phyloP scores from a whole-genome alignment of 805 yeast genomes.

The Cyberlindnera misumaiensis region DNA sequence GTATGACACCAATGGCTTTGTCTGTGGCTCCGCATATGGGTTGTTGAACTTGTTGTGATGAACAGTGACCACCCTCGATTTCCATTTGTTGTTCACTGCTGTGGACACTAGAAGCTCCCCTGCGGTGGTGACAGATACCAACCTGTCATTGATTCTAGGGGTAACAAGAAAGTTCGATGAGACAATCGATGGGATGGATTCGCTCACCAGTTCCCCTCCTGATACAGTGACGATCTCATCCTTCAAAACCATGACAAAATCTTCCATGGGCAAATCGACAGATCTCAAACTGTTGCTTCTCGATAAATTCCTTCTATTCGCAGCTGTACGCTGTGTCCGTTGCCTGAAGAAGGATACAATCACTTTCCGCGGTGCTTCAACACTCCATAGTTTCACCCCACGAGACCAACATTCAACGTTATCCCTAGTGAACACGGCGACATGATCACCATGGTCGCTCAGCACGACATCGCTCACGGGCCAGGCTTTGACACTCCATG shows the following conservation, averaged over 20 bases:
- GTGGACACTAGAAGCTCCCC: conserved; percentile 56
- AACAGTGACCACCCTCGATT: conserved; percentile 42
- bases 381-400: too few species aligned
- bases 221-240: conserved; percentile 38
- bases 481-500: conserved; percentile 30
- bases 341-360: conserved; percentile 45
- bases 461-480: conserved; percentile 53
- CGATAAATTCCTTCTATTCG: conserved; percentile 26
- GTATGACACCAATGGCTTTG: not conserved
- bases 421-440: conserved; percentile 44
- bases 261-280: conserved; percentile 23
- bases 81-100: conserved; percentile 57
- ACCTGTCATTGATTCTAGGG: conserved; percentile 68
- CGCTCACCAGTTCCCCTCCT: conserved; percentile 30
- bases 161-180: conserved; percentile 35
- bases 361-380: too few species aligned
- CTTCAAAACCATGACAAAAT: conserved; percentile 46
- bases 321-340: conserved; percentile 40
- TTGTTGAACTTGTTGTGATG: conserved; percentile 32
- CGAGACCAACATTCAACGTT: too few species aligned
- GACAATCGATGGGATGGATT: too few species aligned
- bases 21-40: conserved; percentile 5
- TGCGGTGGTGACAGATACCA: conserved; percentile 46
- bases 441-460: conserved; percentile 52
- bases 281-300: conserved; percentile 30